phyloP scores from a whole-genome alignment of 1,284 basidiomycete genomes.

The Testicularia cyperi region DNA sequence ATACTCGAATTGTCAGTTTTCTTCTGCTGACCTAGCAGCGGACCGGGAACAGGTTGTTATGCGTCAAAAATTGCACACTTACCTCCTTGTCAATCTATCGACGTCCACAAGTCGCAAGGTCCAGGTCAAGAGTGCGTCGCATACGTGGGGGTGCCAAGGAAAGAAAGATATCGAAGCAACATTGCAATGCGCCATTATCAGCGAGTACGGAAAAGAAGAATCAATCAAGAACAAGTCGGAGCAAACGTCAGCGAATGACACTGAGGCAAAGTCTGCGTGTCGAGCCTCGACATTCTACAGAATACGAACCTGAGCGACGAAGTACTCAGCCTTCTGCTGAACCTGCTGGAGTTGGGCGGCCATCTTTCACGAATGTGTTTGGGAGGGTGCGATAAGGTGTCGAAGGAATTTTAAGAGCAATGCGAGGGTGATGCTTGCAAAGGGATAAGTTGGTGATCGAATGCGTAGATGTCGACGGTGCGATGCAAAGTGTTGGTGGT shows the following conservation, averaged over 20 bases:
- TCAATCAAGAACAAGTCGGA: slow-evolving; percentile 1
- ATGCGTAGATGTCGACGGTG: too few relatives aligned
- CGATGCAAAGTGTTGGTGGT: too few relatives aligned
- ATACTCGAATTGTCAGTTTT: neutral
- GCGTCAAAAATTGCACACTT: slow-evolving; percentile 53
- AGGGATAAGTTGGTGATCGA: too few relatives aligned
- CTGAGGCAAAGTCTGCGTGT: neutral
- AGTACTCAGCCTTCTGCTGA: slow-evolving; percentile 58
- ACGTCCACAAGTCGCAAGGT: neutral
- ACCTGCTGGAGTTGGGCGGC: slow-evolving; percentile 52
- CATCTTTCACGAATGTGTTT: too few relatives aligned
- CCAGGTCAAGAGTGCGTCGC: neutral
- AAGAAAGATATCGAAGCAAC: neutral
- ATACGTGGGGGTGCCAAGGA: too few relatives aligned
- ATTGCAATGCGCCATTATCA: neutral
- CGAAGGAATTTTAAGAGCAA: too few relatives aligned
- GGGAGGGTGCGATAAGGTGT: too few relatives aligned
- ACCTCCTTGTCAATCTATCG: slow-evolving; percentile 91
- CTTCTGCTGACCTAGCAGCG: neutral
- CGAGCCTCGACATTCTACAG: neutral
- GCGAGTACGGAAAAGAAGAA: neutral
- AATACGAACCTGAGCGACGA: slow-evolving; percentile 55
- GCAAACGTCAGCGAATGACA: neutral
- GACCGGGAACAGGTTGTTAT: neutral
- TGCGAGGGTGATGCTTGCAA: too few relatives aligned